phyloP scores from a whole-genome alignment of 768 basidiomycete genomes.

The Hypholoma sublateritium region DNA sequence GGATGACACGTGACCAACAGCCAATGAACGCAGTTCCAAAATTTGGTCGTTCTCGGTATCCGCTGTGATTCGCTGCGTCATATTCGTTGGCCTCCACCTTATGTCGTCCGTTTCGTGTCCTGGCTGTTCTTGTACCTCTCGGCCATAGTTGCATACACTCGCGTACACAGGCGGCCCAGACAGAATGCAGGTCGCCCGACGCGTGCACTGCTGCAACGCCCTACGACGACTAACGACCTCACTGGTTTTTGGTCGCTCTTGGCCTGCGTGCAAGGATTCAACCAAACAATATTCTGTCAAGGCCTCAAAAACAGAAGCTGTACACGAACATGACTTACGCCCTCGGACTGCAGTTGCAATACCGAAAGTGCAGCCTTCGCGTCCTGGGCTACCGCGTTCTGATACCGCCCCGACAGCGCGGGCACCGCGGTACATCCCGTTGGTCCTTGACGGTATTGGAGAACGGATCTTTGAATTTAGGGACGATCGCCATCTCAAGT shows the following conservation, averaged over 20 bases:
- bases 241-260: background rate
- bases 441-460: background rate
- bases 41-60: conserved; percentile 1
- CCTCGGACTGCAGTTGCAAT: background rate
- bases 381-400: background rate
- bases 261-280: background rate
- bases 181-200: conserved; percentile 12
- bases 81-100: background rate
- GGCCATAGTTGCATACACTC: conserved; percentile 1
- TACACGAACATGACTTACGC: background rate
- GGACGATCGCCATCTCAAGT: background rate
- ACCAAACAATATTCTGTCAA: background rate
- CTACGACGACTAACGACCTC: background rate
- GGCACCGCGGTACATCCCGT: background rate
- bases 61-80: background rate
- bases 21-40: conserved; percentile 14
- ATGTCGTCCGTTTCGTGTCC: conserved; percentile 11
- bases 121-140: background rate
- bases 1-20: conserved; percentile 5
- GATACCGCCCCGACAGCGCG: background rate
- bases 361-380: background rate
- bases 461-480: background rate
- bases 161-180: no score
- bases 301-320: background rate
- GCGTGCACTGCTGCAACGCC: conserved; percentile 5